Conservation (phyloP, 306 rosid genomes). For the Sphenostylis stenocarpa region DNA sequence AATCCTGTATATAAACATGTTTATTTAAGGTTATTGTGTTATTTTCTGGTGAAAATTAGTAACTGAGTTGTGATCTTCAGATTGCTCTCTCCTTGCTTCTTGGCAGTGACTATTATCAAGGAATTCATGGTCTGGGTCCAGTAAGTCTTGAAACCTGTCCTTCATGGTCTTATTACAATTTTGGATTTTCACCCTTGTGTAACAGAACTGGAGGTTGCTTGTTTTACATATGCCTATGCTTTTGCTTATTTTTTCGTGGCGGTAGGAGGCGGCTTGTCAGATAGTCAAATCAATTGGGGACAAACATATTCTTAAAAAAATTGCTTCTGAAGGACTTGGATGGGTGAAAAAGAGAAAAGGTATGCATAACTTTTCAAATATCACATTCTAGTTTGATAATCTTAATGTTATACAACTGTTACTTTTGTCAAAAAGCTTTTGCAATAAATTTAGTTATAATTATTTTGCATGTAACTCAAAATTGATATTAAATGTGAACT, state of each 20-base stretch:
- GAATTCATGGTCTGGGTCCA: conserved; percentile 75
- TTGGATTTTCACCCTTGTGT: background rate
- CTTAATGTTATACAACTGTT: background rate
- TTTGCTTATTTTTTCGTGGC: conserved; percentile 17
- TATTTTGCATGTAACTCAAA: background rate
- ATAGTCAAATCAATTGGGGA: conserved; percentile 73
- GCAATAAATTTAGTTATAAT: background rate
- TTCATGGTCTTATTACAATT: conserved; percentile 9
- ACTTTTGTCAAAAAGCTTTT: background rate
- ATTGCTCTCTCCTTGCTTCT: conserved; percentile 76
- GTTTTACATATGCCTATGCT: conserved; percentile 29
- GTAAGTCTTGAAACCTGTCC: conserved; percentile 45
- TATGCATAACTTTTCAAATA: conserved; percentile 4
- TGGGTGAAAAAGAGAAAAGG: conserved; percentile 56
- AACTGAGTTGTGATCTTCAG: conserved; percentile 51
- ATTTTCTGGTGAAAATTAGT: conserved; percentile 26
- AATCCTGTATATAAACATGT: background rate
- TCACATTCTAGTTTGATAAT: conserved; percentile 4
- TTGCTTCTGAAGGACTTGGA: conserved; percentile 72
- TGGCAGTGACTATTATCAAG: conserved; percentile 75
- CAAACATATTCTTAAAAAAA: conserved; percentile 57
- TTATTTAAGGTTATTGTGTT: conserved; percentile 20
- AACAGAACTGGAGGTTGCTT: background rate
- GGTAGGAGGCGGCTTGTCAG: conserved; percentile 77
- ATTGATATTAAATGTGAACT: background rate